Evolutionary conservation across 805 yeast genomes (phyloP).

Genomic region (Candida maesae): DNA sequence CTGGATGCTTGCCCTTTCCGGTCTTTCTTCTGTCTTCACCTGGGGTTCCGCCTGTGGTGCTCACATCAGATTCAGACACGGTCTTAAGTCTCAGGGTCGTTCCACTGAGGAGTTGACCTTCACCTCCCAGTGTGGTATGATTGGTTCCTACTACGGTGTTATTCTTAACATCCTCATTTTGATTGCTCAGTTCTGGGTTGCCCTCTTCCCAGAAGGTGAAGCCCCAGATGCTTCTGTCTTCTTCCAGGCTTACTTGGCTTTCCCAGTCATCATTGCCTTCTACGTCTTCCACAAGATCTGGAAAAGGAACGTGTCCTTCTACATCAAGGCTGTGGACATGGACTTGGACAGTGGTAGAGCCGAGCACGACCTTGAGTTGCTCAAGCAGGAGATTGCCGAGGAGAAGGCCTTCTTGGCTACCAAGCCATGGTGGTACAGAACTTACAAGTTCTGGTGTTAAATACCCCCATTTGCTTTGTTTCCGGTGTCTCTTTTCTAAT

Average conservation of each 20-base stretch:
- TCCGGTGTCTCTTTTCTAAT: background rate
- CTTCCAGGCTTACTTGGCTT: slow-evolving; percentile 39
- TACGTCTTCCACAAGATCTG: slow-evolving; percentile 40
- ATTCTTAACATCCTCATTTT: slow-evolving; percentile 56
- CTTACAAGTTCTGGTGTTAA: slow-evolving; percentile 52
- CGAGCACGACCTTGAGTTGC: slow-evolving; percentile 52
- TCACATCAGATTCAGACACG: slow-evolving; percentile 65
- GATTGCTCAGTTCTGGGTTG: slow-evolving; percentile 79
- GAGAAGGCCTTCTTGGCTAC: slow-evolving; percentile 48
- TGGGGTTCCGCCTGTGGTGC: slow-evolving; percentile 74
- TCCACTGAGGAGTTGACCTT: slow-evolving; percentile 60
- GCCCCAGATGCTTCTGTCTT: slow-evolving; percentile 29
- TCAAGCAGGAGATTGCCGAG: slow-evolving; percentile 52
- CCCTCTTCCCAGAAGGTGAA: slow-evolving; percentile 37
- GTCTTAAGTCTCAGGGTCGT: slow-evolving; percentile 59
- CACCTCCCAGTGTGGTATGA: slow-evolving; percentile 64
- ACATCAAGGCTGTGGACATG: slow-evolving; percentile 43
- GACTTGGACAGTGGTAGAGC: slow-evolving; percentile 65
- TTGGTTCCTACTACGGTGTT: slow-evolving; percentile 64
- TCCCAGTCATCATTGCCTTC: slow-evolving; percentile 36
- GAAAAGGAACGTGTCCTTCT: slow-evolving; percentile 38
- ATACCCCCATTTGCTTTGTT: slow-evolving; percentile 11
- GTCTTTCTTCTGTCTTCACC: slow-evolving; percentile 71
- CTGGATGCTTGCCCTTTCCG: slow-evolving; percentile 77
- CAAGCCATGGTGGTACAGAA: slow-evolving; percentile 44